phyloP scores from a whole-genome alignment of 257 asterid species.

The Rhazya stricta region DNA sequence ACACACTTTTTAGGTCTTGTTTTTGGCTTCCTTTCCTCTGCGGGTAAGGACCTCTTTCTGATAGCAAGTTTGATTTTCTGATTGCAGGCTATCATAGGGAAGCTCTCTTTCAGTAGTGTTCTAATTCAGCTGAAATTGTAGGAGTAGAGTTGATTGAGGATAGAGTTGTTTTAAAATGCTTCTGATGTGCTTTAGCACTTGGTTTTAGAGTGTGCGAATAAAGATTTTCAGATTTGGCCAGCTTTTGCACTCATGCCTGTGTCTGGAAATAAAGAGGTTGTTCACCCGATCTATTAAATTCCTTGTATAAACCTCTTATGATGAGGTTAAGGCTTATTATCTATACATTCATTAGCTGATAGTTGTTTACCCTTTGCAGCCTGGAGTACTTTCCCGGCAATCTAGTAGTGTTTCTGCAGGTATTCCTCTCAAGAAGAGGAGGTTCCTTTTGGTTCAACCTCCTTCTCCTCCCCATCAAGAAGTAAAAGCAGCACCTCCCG shows the following conservation, averaged over 20 bases:
- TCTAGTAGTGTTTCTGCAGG: slow-evolving; percentile 44
- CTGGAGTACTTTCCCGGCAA: slow-evolving; percentile 41
- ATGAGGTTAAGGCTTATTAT: neutral
- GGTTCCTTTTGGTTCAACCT: slow-evolving; percentile 44
- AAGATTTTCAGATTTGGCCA: neutral
- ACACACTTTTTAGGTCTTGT: neutral
- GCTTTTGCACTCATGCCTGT: slow-evolving; percentile 38
- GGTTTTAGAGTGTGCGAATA: neutral
- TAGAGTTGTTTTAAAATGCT: slow-evolving; percentile 5
- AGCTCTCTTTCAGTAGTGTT: neutral
- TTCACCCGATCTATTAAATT: slow-evolving; percentile 19
- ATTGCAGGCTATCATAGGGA: slow-evolving; percentile 6
- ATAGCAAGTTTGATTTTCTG: neutral
- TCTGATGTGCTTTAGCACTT: slow-evolving; percentile 19
- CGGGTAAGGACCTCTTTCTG: neutral
- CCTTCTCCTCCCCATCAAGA: slow-evolving; percentile 49
- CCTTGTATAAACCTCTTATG: neutral
- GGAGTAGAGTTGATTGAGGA: slow-evolving; percentile 1
- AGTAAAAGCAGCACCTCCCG: slow-evolving; percentile 15
- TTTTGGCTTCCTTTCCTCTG: neutral
- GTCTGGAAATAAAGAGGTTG: slow-evolving; percentile 52
- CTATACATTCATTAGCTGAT: neutral
- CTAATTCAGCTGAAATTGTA: neutral
- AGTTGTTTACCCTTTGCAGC: slow-evolving; percentile 35
- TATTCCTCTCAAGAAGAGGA: slow-evolving; percentile 84